These are phyloP conservation scores for Geoglossum cookeanum DNA, from an alignment of 2,329 filamentous ascomycete genomes.

Conservation along the genomic window DNA sequence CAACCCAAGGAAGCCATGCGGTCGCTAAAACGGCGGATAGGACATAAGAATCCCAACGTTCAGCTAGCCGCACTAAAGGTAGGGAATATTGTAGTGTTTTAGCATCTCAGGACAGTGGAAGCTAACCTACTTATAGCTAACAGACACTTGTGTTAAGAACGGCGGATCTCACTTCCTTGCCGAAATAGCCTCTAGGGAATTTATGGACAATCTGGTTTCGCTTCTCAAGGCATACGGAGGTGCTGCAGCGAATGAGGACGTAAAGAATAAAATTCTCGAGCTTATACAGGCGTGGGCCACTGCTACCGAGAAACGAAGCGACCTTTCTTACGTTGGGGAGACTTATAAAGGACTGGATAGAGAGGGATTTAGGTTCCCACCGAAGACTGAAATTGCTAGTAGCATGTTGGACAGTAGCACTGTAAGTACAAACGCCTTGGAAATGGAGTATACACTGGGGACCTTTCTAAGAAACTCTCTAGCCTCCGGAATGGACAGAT, in stretches of 20 bases:
- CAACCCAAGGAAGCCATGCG: slow-evolving; percentile 97
- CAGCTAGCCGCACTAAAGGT: slow-evolving; percentile 90
- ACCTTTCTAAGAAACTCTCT: background rate
- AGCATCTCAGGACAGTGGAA: background rate
- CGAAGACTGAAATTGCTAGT: slow-evolving; percentile 68
- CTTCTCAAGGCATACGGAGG: slow-evolving; percentile 62
- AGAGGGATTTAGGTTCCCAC: slow-evolving; percentile 80
- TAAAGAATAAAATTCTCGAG: slow-evolving; percentile 79
- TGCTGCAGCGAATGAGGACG: slow-evolving; percentile 62
- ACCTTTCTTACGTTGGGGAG: slow-evolving; percentile 71
- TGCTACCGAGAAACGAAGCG: slow-evolving; percentile 68
- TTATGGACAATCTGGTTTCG: slow-evolving; percentile 92
- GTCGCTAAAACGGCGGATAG: slow-evolving; percentile 80
- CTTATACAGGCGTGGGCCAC: slow-evolving; percentile 86
- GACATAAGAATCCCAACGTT: slow-evolving; percentile 93
- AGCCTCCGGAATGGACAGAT: slow-evolving; percentile 95
- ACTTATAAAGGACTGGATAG: slow-evolving; percentile 66
- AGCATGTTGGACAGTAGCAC: slow-evolving; percentile 97
- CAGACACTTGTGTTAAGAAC: slow-evolving; percentile 97
- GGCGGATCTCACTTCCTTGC: slow-evolving; percentile 85
- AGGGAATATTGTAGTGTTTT: slow-evolving; percentile 13
- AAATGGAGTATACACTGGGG: background rate
- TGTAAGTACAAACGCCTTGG: slow-evolving; percentile 33
- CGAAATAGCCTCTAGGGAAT: slow-evolving; percentile 91
- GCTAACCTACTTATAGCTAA: slow-evolving; percentile 38